Evolutionary conservation across 306 rosid species (phyloP), one percentile per base, ranked within the genome.

Genomic region (Lathyrus sativus): DNA sequence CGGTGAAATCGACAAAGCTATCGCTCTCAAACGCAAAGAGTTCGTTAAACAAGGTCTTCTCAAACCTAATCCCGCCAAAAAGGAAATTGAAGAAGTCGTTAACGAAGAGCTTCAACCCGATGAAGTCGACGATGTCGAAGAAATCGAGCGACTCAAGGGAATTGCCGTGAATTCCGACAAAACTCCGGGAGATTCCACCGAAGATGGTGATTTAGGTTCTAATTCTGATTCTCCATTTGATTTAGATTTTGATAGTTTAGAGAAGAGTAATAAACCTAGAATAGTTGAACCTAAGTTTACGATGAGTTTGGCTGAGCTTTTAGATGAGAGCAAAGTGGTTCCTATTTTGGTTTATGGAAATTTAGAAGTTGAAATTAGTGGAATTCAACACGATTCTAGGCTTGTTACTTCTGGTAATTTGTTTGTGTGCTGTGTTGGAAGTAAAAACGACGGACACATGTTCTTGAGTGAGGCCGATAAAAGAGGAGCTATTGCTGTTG

Each of bases 321-420:
- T 93, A 70, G 99, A 93, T 72, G 97, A 93, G 86, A 90, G 95
- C 29, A 90, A 93, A 71, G 96, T 90, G 0, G 98, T 93, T 8
- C 98, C 98, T 1, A 65, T 90, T 24, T 90, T 95, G 3, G 99
- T 93, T 58, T 88, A 71, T 50, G 97, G 96, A 37, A 84, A 93
- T 78, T 78, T 93, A 19, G 99, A 90, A 73, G 82, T 90, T 48
- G 96, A 93, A 75, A 90, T 93, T 6, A 85, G 88, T 10, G 99
- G 99, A 42, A 90, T 90, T 83, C 97, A 90, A 66, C 99, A 93
- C 4, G 95, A 90, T 76, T 90, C 99, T 0, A 78, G 89, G 76
- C 43, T 87, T 73, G 92, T 93, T 2, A 82, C 58, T 62, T 56
- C 90, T 0, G 96, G 95, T 9, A 92, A 93, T 59, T 87, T 93